Conservation (phyloP, 2,329 filamentous ascomycete species). For the Cladophialophora yegresii region DNA sequence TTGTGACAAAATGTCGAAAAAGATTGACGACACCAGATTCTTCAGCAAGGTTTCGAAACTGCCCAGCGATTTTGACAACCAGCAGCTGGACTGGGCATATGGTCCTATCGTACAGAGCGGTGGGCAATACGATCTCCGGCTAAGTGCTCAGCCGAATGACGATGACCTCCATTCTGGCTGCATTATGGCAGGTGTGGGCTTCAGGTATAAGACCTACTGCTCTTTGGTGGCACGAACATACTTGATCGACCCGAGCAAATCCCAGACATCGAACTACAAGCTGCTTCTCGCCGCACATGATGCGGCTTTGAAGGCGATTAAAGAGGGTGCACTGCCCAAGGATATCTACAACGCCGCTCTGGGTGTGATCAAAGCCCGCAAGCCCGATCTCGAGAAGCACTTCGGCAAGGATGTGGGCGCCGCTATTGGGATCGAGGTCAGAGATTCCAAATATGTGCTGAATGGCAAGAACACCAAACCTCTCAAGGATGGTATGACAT, state of each 20-base stretch:
- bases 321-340: slow-evolving; percentile 81
- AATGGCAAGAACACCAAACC: slow-evolving; percentile 82
- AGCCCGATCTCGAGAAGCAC: slow-evolving; percentile 91
- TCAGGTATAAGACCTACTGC: slow-evolving; percentile 94
- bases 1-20: slow-evolving; percentile 82
- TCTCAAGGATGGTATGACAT: slow-evolving; percentile 95
- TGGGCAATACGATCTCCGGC: slow-evolving; percentile 88
- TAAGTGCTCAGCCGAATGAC: slow-evolving; percentile 72
- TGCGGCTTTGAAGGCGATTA: slow-evolving; percentile 83
- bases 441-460: slow-evolving; percentile 78
- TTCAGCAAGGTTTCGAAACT: slow-evolving; percentile 84
- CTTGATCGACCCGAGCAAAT: slow-evolving; percentile 93
- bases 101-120: slow-evolving; percentile 92
- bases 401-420: slow-evolving; percentile 91
- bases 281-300: slow-evolving; percentile 82
- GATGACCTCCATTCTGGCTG: slow-evolving; percentile 80
- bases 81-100: slow-evolving; percentile 91
- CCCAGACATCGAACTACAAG: slow-evolving; percentile 92
- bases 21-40: slow-evolving; percentile 91
- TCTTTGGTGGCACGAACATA: slow-evolving; percentile 92
- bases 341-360: slow-evolving; percentile 91
- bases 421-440: slow-evolving; percentile 88
- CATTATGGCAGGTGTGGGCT: slow-evolving; percentile 86
- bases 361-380: slow-evolving; percentile 78
- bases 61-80: slow-evolving; percentile 79